Base-by-base conservation (phyloP, 371 early-diverging fungal genomes). In the Gilbertella persicaria region DNA sequence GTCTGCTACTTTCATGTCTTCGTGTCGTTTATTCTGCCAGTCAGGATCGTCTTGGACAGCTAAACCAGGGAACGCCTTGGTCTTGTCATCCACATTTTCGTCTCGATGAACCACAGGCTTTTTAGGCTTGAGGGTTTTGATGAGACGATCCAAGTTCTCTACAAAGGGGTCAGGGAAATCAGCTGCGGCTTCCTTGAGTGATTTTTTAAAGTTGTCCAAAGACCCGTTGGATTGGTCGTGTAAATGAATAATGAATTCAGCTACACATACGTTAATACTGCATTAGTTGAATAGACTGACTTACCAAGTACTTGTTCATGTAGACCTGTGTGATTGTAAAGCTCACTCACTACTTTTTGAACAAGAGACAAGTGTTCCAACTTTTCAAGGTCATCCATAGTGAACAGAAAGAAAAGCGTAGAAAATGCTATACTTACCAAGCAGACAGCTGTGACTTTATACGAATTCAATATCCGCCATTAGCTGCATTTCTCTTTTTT, bases 251-350 rank as follows among this genome's bases (percentile, higher is more conserved):
- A 93, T 79, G 58, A 83, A 93, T 58, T 93, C 93, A 50, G 93
- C 91, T 69, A 78, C n/a, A 36, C 3, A 37, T 29, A 19, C 41
- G 46, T 43, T 42, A 25, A 37, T 20, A 30, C 36, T 41, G 45
- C 16, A 42, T 16, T 16, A 36, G 0, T 28, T n/a, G 33, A 33
- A 40, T 33, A 9, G 5, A 14, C n/a, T 1, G 14, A 41, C 68
- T 33, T 76, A 82, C 86, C 86, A 45, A 84, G 48, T 7, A 78
- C 86, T 69, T 92, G 94, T 74, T 97, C 97, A 48, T 86, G 84
- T 53, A 96, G 75, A n/a, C 93, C 95, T 12, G 86, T 89, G 66
- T 97, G 97, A 70, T 97, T 97, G 40, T 85, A 67, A 23, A 98
- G 75, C 71, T 98, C 99, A 56, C 82, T 88, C 24, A 91, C 82